Evolutionary conservation across 2,329 filamentous ascomycete species (phyloP), one percentile per base, ranked within the genome.

Genomic region (Madurella fahalii): DNA sequence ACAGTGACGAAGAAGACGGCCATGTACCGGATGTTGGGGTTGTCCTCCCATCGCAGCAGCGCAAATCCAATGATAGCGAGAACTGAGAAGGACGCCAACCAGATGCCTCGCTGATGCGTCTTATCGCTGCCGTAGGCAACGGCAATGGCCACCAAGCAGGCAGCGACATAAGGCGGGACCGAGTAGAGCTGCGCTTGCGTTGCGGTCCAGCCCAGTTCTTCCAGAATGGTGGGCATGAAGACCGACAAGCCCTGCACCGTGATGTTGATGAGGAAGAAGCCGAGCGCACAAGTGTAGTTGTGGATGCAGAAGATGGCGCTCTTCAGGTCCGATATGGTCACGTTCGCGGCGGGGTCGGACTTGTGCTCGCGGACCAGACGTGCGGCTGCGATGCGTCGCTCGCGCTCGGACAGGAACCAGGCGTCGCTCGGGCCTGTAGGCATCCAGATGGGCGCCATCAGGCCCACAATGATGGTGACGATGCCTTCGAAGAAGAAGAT

Each of bases 401-500:
- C 75, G n/a, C 79, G 72, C 30, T 75, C 72, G 25, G 68, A 80
- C 45, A 84, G 67, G 59, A 78, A 80, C 52, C 70, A 74, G 20
- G 77, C 78, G 1, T 74, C 70, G 8, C 67, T 65, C 0, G 81
- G 80, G 11, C 66, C 73, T 8, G 73, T 73, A 0, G 80, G 79
- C 70, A 84, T 76, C 57, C 80, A 68, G 49, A 79, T 70, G 0
- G 79, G 79, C 1, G 80, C 77, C 1, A 69, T 54, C 1, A 74
- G 40, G 0, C 77, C 80, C 12, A 78, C 62, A 41, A 79, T 54
- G 18, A 77, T 66, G 9, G 81, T 84, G 57, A 83, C 61, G 41
- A 83, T 65, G 0, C 81, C 82, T 64, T 84, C 81, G 56, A 85
- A 83, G 68, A 84, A 83, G 71, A 84, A 84, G 60, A 85, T 85